Conservation (phyloP, 352 stramenopile species). For the Poterioochromonas sp. region DNA sequence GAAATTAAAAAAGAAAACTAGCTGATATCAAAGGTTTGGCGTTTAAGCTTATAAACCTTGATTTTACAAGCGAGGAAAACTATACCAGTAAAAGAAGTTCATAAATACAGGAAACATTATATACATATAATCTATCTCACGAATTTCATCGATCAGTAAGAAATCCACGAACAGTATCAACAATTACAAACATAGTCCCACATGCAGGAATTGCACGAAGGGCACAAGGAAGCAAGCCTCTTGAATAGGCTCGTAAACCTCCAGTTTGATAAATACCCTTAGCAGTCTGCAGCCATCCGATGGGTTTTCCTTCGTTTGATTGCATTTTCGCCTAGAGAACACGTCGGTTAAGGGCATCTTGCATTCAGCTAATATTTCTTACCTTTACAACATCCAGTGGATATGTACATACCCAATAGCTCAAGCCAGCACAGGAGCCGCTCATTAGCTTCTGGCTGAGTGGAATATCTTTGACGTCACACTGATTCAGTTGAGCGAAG, state of each 20-base stretch:
- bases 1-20: no score
- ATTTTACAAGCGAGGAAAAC: no score
- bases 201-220: not conserved
- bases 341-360: no score
- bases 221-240: not conserved
- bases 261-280: not conserved
- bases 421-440: not conserved
- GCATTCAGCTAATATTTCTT: no score
- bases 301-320: not conserved
- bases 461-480: not conserved
- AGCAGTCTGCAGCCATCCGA: not conserved
- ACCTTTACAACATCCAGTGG: constrained; percentile 21
- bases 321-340: not conserved
- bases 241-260: not conserved
- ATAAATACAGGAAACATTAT: not conserved
- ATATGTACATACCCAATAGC: constrained; percentile 15
- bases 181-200: not conserved
- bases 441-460: not conserved
- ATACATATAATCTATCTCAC: not conserved
- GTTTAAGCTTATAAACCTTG: no score
- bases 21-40: no score
- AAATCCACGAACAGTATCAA: not conserved
- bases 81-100: no score
- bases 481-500: not conserved
- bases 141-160: no score